Evolutionary conservation across 192 early-diverging fungal genomes (phyloP).

Genomic region (Neocallimastix lanati): DNA sequence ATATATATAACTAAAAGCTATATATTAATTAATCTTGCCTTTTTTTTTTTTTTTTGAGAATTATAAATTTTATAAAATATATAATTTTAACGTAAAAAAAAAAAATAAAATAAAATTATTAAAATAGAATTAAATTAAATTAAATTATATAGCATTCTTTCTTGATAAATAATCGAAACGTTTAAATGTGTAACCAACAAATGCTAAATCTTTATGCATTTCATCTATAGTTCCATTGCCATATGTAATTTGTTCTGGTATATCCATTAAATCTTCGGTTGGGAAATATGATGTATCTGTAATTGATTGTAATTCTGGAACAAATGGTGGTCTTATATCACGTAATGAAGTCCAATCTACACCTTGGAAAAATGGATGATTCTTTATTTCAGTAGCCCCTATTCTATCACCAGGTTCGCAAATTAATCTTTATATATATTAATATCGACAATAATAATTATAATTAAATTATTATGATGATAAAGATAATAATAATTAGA

Average conservation of each 20-base stretch:
- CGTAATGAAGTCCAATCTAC: conserved; percentile 84
- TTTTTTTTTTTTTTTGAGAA: no score
- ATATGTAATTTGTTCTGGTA: conserved; percentile 13
- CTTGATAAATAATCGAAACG: conserved; percentile 8
- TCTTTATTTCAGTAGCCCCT: conserved; percentile 67
- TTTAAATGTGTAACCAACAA: no score
- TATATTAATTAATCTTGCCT: no score
- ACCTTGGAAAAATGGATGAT: conserved; percentile 90
- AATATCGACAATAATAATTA: no score
- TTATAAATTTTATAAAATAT: no score
- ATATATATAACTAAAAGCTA: no score
- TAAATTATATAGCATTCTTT: not conserved
- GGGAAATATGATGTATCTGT: no score
- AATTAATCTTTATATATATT: conserved; percentile 46
- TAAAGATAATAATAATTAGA: no score
- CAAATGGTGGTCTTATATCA: conserved; percentile 66
- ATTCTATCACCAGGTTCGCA: conserved; percentile 46
- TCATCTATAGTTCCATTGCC: not conserved
- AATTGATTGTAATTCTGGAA: conserved; percentile 78
- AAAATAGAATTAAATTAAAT: no score
- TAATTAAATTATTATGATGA: not conserved
- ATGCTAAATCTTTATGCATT: conserved; percentile 83
- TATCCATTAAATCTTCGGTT: conserved; percentile 81
- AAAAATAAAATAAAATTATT: no score
- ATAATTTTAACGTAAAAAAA: no score